Evolutionary conservation across 164 flowering plant species (phyloP).

Genomic region (Kingdonia uniflora): DNA sequence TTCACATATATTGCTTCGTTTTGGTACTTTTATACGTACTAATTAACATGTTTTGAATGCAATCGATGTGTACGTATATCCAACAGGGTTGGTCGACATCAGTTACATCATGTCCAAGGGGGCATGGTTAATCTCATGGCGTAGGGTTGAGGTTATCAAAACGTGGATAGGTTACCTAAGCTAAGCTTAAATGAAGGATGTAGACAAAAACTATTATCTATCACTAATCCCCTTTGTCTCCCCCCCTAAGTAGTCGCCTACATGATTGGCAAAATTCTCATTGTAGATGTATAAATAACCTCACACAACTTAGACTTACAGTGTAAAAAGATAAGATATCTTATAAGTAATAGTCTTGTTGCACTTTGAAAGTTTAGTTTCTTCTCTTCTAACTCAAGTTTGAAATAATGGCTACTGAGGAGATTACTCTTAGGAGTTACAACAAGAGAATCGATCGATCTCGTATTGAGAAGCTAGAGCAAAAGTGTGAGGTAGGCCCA

Average conservation of each 20-base stretch:
- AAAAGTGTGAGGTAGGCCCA: constrained; percentile 56
- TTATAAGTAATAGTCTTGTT: neutral
- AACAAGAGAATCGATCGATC: constrained; percentile 25
- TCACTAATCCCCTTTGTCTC: neutral
- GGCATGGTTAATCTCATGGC: constrained; percentile 14
- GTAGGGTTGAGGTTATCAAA: constrained; percentile 35
- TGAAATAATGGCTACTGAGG: constrained; percentile 15
- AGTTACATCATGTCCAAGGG: neutral
- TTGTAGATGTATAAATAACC: constrained; percentile 5
- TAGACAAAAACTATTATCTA: neutral
- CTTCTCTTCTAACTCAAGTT: neutral
- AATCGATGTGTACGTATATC: too few species aligned
- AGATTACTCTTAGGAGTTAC: constrained; percentile 37
- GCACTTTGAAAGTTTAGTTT: neutral
- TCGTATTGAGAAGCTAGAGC: constrained; percentile 45
- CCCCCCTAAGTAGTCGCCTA: neutral
- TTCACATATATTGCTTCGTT: neutral
- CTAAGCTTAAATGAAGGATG: too few species aligned
- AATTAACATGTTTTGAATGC: neutral
- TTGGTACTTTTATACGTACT: neutral
- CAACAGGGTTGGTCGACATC: neutral
- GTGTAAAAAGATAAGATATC: neutral
- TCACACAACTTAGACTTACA: neutral
- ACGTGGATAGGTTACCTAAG: constrained; percentile 17
- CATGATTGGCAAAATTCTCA: constrained; percentile 2